Base-by-base conservation (phyloP, 1,284 basidiomycete species). In the Fomes fomentarius region DNA sequence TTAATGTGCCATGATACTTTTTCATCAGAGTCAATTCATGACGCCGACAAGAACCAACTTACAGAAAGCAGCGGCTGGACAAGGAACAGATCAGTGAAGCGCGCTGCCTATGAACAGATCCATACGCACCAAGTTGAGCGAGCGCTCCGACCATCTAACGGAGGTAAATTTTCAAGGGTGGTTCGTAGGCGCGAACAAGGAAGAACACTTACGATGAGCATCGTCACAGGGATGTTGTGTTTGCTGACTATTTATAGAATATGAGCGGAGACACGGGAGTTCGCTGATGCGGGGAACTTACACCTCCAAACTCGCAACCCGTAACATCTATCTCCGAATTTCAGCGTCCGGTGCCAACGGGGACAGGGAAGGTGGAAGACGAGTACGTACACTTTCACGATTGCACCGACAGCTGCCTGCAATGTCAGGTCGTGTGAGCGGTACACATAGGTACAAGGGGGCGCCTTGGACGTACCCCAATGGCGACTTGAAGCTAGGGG, bases 301-400 rank as follows among this genome's bases (percentile, higher is more conserved):
- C 86, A 89, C 71, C 85, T 74, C 83, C 84, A 89, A 34, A 89
- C 85, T 33, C 87, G 79, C 63, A 87, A 69, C 1, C 76, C 79
- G 58, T 87, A 88, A 55, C 81, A 81, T 33, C 86, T 88, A 38
- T n/a, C 14, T 12, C 4, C 5, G 40, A 2, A 8, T 17, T 17
- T 48, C 30, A 50, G 42, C 19, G 42, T 24, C 39, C 47, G 22
- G 30, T 17, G 49, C 41, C 21, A 49, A 39, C 26, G 37, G n/a
- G 22, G n/a, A 14, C 1, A 24, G 38, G 34, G 37, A 45, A 24
- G 28, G 35, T 12, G 19, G 22, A 11, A 24, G 33, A 17, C 21
- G 14, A 12, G 25, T 22, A 72, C 82, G 47, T 57, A 88, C 85
- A 71, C 68, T 69, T 86, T 88, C 21, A 88, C 85, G 37, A 87